A percentile compares a stretch with the other conserved stretches of the same genome.
Conservation (phyloP, 176 grass and related monocot species). For the Canna indica region DNA sequence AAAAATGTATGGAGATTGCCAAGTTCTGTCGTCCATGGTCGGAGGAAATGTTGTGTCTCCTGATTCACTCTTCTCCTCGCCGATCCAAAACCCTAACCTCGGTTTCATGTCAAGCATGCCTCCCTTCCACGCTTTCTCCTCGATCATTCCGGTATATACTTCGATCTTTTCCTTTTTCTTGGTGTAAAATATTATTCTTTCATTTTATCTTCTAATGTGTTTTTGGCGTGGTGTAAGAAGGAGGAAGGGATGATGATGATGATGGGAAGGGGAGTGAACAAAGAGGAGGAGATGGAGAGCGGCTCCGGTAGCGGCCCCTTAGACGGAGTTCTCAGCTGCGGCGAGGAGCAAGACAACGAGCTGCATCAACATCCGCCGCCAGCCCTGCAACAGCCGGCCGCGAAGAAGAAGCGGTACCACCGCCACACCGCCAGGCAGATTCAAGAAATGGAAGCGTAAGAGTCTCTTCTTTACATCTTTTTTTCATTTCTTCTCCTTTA, state of each 20-base stretch:
- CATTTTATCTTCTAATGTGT: neutral
- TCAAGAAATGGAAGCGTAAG: slow-evolving; percentile 97
- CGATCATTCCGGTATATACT: slow-evolving; percentile 10
- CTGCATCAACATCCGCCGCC: slow-evolving; percentile 32
- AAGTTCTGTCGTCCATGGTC: slow-evolving; percentile 73
- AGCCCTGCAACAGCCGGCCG: slow-evolving; percentile 10
- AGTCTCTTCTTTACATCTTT: neutral
- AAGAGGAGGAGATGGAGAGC: slow-evolving; percentile 87
- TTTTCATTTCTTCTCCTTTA: neutral
- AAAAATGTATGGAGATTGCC: slow-evolving; percentile 93
- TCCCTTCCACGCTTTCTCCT: slow-evolving; percentile 51
- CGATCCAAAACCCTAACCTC: slow-evolving; percentile 52
- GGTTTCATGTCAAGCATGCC: slow-evolving; percentile 49
- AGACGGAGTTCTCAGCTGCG: slow-evolving; percentile 68
- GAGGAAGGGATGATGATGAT: slow-evolving; percentile 43
- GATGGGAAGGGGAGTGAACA: slow-evolving; percentile 32
- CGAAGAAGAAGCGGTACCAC: slow-evolving; percentile 97
- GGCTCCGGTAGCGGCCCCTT: slow-evolving; percentile 72
- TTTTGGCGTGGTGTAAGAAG: slow-evolving; percentile 29
- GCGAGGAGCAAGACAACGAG: slow-evolving; percentile 58
- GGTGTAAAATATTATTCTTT: neutral
- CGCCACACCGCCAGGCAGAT: slow-evolving; percentile 98
- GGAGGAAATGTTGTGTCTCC: slow-evolving; percentile 29
- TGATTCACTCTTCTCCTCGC: slow-evolving; percentile 54
- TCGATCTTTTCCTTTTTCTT: neutral